Percentiles rank a stretch among this genome's conserved stretches.
These are phyloP conservation scores for Hirsutella thompsonii DNA, from an alignment of 2,329 filamentous ascomycete genomes.

Conservation along the genomic window DNA sequence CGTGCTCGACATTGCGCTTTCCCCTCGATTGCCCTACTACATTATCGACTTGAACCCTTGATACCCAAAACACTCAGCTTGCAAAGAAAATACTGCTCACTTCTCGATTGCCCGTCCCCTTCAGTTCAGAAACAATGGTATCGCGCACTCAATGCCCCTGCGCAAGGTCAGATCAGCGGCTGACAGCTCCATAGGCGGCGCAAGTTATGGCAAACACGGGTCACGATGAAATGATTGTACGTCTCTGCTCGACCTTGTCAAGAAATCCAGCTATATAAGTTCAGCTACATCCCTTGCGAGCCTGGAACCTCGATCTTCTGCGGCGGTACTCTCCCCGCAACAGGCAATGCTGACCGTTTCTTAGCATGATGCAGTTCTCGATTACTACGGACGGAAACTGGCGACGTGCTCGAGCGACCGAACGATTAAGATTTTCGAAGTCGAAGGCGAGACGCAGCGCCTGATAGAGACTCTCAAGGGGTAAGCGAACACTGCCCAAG, in stretches of 20 bases:
- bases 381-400: conserved; percentile 93
- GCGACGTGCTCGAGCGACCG: conserved; percentile 97
- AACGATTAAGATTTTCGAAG: conserved; percentile 98
- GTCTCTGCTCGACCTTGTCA: conserved; percentile 23
- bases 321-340: not conserved
- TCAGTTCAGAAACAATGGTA: not conserved
- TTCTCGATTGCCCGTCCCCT: not conserved
- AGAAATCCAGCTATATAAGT: too few species aligned
- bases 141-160: not conserved
- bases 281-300: too few species aligned
- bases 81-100: not conserved
- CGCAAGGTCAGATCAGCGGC: conserved; percentile 2
- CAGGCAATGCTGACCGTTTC: not conserved
- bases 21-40: not conserved
- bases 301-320: too few species aligned
- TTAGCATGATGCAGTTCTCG: conserved; percentile 92
- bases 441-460: conserved; percentile 84
- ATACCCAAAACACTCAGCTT: not conserved
- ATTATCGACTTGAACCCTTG: not conserved
- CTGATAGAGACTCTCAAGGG: conserved; percentile 89
- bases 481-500: conserved; percentile 25
- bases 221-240: conserved; percentile 99
- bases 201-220: conserved; percentile 32
- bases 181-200: conserved; percentile 23
- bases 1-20: not conserved